phyloP scores from a whole-genome alignment of 2,329 filamentous ascomycete species.

The Parastagonospora nodorum region DNA sequence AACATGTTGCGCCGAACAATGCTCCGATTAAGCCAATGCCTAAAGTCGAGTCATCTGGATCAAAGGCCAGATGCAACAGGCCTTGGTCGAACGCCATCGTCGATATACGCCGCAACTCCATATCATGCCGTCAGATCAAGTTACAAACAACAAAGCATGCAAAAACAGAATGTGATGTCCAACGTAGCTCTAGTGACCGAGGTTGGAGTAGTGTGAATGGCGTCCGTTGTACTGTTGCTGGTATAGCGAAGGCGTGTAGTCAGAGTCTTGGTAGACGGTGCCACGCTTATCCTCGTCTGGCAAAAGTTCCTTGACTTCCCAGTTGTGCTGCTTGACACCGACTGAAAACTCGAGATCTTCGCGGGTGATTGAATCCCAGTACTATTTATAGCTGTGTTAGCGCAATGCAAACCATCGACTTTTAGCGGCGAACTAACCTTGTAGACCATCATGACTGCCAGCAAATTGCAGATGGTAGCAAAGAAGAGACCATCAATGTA shows the following conservation, averaged over 20 bases:
- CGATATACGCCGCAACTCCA: no score
- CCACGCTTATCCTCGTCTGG: constrained; percentile 80
- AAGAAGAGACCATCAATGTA: constrained; percentile 96
- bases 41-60: no score
- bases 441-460: constrained; percentile 99
- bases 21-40: no score
- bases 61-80: no score
- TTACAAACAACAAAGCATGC: neutral
- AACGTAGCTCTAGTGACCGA: constrained; percentile 29
- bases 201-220: constrained; percentile 43
- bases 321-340: constrained; percentile 92
- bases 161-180: neutral
- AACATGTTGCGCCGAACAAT: no score
- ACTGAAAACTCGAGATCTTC: constrained; percentile 99
- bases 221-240: constrained; percentile 37
- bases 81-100: no score
- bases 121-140: no score
- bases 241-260: constrained; percentile 58
- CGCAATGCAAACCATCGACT: neutral
- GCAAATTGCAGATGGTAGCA: constrained; percentile 87
- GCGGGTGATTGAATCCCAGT: constrained; percentile 98
- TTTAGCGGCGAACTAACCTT: constrained; percentile 65
- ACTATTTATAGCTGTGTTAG: constrained; percentile 59
- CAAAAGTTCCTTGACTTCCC: constrained; percentile 90
- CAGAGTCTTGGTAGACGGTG: constrained; percentile 72